Evolutionary conservation across 2,329 filamentous ascomycete species (phyloP), one percentile per base, ranked within the genome.

Genomic region (Amauroascus verrucosus): DNA sequence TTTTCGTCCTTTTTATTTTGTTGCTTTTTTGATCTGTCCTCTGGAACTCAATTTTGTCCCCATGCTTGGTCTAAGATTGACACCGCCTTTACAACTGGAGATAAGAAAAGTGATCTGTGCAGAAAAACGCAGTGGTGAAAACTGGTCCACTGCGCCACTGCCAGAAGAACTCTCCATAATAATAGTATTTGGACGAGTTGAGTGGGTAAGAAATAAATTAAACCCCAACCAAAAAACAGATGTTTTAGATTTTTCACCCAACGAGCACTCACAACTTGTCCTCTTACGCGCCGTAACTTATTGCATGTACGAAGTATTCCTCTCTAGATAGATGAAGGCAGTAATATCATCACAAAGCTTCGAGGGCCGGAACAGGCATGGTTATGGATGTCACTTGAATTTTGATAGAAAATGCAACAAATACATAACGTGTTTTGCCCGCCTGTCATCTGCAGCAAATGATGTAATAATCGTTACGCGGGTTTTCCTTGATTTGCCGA

Each of bases 61-160:
- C 13, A n/a, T 46, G 44, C 14, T n/a, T 48, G 46, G 46, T 26
- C 46, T 33, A n/a, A 48, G 46, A 28, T 20, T 30, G 46, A 48
- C 46, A 48, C 46, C 46, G 46, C 32, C 46, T 26, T 40, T 18
- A 16, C 32, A 24, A 8, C 6, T 20, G 11, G 9, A n/a, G 6
- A 14, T 6, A 11, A 22, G 40, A n/a, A 14, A 14, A 43, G 8
- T 26, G 40, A 24, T 28, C 41, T 43, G 11, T 46, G 44, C 28
- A 24, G 16, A 14, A 45, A 18, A 30, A n/a, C 24, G 32, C 46
- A 48, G n/a, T 22, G 11, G 18, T 2, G 13, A 48, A 48, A 48
- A 38, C 32, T 28, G 46, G 46, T 37, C 13, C 46, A 26, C 30
- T 48, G 46, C 33, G 46, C 46, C 46, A 48, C 46, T 24, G 20